phyloP scores from a whole-genome alignment of 2,329 filamentous ascomycete species.

The Aspergillus sp. region DNA sequence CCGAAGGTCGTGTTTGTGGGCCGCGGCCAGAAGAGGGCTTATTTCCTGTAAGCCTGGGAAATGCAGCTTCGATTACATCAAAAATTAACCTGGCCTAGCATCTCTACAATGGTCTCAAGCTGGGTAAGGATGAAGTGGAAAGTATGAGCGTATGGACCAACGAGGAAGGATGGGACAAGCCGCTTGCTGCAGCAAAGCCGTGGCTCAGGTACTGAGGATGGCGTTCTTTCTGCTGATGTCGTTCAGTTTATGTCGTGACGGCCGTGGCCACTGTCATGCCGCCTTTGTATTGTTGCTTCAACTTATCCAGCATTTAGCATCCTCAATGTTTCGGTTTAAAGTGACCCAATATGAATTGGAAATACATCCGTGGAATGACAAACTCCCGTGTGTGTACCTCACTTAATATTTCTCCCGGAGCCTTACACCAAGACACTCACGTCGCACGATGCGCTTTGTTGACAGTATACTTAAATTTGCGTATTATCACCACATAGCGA shows the following conservation, averaged over 20 bases:
- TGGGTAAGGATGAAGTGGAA: conserved; percentile 39
- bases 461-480: no score
- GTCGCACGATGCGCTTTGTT: background rate
- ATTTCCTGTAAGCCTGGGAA: conserved; percentile 37
- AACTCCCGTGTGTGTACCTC: background rate
- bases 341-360: background rate
- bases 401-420: background rate
- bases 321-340: background rate
- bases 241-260: background rate
- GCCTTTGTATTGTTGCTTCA: background rate
- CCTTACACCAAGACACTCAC: background rate
- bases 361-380: background rate
- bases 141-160: conserved; percentile 40
- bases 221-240: background rate
- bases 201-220: conserved; percentile 36
- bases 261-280: background rate
- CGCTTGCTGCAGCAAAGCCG: conserved; percentile 31
- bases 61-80: background rate
- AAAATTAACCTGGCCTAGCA: conserved; percentile 26
- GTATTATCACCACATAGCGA: no score
- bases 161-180: conserved; percentile 38
- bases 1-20: conserved; percentile 37
- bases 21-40: conserved; percentile 39
- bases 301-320: background rate
- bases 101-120: conserved; percentile 39